Base-by-base conservation (phyloP, 148 eudicot genomes). In the Persicaria maculosa region DNA sequence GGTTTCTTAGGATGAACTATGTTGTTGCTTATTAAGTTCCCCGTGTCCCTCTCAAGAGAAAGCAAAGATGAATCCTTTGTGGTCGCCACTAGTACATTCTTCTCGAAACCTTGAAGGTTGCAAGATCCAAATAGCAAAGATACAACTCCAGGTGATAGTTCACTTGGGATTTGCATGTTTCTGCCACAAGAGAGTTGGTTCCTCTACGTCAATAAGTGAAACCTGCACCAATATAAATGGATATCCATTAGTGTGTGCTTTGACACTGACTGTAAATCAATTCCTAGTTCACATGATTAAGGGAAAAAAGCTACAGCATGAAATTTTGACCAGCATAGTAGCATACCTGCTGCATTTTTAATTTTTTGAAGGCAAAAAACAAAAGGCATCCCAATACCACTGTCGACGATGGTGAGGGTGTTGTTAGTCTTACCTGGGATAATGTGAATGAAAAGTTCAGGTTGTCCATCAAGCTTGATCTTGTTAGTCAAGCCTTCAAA, bases 41-140 rank as follows among this genome's bases (percentile, higher is more conserved):
- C 98, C 4, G 92, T 81, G 59, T 92, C 98, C 69, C 80, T 77
- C 76, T 92, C 98, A 74, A 95, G 80, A 36, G 96, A 85, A 67
- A 86, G 68, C 74, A 90, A 69, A 74, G 97, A 90, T 59, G 98
- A 95, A 85, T 95, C 98, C 77, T 82, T 90, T 57, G 93, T 86
- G 48, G 93, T 88, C 54, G 88, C 82, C 12, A 86, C 85, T 65
- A 95, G 48, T 64, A 86, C 50, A 76, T 89, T 92, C 85, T 92
- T 95, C 78, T 92, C 89, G 67, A 92, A 95, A 47, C 97, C 97
- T 76, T 87, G 97, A 70, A 90, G 64, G 77, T 75, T 82, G 83
- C 88, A 86, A 44, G 88, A 80, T 77, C 81, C 89, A 73, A n/a
- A n/a, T n/a, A n/a, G n/a, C n/a, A n/a, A n/a, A n/a, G n/a, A n/a